Conservation (phyloP, 2,329 filamentous ascomycete species). For the Ascomycota sp. region DNA sequence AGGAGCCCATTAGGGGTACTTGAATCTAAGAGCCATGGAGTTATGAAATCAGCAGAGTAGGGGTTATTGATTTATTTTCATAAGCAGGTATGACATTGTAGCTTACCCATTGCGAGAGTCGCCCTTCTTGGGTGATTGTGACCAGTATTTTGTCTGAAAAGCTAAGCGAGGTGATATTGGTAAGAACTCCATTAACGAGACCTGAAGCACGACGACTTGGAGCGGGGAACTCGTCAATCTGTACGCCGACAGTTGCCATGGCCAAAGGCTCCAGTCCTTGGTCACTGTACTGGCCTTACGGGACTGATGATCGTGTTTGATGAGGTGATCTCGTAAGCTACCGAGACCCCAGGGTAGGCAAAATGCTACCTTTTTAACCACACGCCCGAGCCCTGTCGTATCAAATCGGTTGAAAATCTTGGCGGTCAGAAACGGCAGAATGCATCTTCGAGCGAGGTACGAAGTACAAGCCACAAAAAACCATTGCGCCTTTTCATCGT, state of each 20-base stretch:
- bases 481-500: too few species aligned
- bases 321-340: too few species aligned
- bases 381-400: too few species aligned
- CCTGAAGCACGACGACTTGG: conserved; percentile 35
- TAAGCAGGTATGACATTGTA: too few species aligned
- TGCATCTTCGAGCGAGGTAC: conserved; percentile 2
- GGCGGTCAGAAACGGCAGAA: conserved; percentile 17
- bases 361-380: too few species aligned
- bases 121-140: conserved; percentile 67
- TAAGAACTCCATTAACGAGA: conserved; percentile 42
- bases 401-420: conserved; percentile 9
- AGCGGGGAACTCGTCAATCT: conserved; percentile 43
- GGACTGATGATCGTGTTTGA: too few species aligned
- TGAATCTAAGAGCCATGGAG: conserved; percentile 33
- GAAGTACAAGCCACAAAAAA: too few species aligned
- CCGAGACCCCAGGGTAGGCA: too few species aligned
- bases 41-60: too few species aligned
- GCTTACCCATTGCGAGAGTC: conserved; percentile 74
- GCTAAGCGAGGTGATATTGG: conserved; percentile 46
- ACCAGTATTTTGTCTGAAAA: conserved; percentile 84
- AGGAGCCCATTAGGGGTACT: conserved; percentile 50
- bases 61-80: too few species aligned
- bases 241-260: conserved; percentile 20
- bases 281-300: too few species aligned
- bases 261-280: not conserved